phyloP scores from a whole-genome alignment of 768 basidiomycete genomes.

The Coprinopsis strossmayeri region DNA sequence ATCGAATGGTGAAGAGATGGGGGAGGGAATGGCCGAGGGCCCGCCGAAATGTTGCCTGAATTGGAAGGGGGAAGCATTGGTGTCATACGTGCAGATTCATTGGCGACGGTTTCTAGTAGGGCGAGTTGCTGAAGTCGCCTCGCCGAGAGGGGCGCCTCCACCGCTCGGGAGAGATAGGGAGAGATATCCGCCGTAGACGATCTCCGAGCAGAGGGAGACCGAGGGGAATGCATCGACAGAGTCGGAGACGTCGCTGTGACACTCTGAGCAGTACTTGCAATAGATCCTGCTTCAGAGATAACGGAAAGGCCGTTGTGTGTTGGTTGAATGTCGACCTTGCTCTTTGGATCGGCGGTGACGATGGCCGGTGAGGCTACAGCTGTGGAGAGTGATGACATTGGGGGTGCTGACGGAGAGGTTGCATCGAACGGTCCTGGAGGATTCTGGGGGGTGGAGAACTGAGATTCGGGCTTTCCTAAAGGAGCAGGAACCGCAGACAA shows the following conservation, averaged over 20 bases:
- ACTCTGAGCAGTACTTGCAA: not conserved
- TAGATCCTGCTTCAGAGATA: not conserved
- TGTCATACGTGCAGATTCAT: conserved; percentile 62
- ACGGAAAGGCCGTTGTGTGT: not conserved
- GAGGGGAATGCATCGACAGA: conserved; percentile 15
- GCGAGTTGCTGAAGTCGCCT: conserved; percentile 67
- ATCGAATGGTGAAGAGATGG: conserved; percentile 17
- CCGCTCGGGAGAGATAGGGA: conserved; percentile 54
- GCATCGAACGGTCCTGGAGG: not conserved
- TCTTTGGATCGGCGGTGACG: not conserved
- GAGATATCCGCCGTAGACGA: conserved; percentile 62
- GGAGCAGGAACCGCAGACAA: conserved; percentile 38
- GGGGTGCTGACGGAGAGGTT: not conserved
- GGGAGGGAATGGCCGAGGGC: conserved; percentile 7
- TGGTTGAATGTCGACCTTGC: not conserved
- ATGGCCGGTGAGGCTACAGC: not conserved
- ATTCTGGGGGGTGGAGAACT: not conserved
- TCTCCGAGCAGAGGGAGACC: conserved; percentile 25
- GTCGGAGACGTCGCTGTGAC: conserved; percentile 10
- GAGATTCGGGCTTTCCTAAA: not conserved
- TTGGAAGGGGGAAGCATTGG: too few relatives aligned
- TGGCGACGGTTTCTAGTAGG: conserved; percentile 62
- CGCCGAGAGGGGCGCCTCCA: conserved; percentile 49
- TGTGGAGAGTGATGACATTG: not conserved
- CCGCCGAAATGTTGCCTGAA: conserved; percentile 8